Evolutionary conservation across 1,284 basidiomycete genomes (phyloP), one percentile per base, ranked within the genome.

Genomic region (Puccinia novopanici): DNA sequence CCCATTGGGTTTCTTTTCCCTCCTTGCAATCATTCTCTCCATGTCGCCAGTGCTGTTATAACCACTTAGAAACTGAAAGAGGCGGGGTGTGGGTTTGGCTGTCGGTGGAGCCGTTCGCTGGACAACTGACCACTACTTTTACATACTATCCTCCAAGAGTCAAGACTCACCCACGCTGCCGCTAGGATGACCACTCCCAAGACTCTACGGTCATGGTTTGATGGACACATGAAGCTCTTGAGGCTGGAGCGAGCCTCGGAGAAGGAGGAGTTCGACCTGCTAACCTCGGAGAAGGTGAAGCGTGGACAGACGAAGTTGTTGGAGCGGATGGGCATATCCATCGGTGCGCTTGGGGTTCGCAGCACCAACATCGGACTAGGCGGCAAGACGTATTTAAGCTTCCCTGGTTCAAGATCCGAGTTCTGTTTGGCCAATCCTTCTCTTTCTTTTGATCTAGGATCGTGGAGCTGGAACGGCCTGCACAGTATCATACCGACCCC

Each of bases 271-370:
- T 92, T 90, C 34, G 90, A 91, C 9, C 88, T 96, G 13, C 87
- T 96, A 42, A 89, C 95, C 57, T 92, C 92, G 5, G 93, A 93
- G 82, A 94, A 93, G 84, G 89, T 91, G 5, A 92, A 79, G 45
- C 77, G 68, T 19, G 77, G 77, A n/a, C 77, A 79, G 77, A 79
- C 92, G 0, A 93, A 91, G 83, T 87, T 95, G 15, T 89, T 98
- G 22, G 94, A 97, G 85, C 91, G 92, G 83, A 91, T 93, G 83
- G 95, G 95, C 0, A 87, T 98, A 6, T 91, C 93, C 0, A 86
- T 97, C 0, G 89, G 90, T 45, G 90, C 91, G 42, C 87, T 98
- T 12, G 90, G 91, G 0, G 88, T 94, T 0, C 88, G 89, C 0
- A 89, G 88, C 27, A 88, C 94, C 34, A 90, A 89, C 68, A 89